Evolutionary conservation across 306 rosid genomes (phyloP), one percentile per base, ranked within the genome.

Genomic region (Vicia sativa): DNA sequence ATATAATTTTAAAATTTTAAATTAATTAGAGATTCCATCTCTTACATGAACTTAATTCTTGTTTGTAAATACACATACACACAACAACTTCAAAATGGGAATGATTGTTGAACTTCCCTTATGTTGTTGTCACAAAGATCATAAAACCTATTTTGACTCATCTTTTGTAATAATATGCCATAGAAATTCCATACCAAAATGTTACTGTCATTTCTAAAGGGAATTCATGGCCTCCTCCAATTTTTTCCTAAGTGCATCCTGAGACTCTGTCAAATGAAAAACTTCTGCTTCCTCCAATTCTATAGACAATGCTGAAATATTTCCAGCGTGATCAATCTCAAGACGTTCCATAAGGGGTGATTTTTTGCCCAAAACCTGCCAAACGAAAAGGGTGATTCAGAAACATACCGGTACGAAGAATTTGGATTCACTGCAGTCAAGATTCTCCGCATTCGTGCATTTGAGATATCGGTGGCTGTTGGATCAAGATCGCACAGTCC

Each of bases 321-420:
- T 63, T 65, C 84, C 87, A 1, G 70, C 82, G 65, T 83, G 80
- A 70, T 70, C 58, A 11, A 4, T 12, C 74, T 81, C 77, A 15
- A 77, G 77, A 52, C 41, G 68, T 66, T 83, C 71, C 13, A 76
- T 70, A 39, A 73, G 3, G 12, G 80, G 65, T 2, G 80, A 79
- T 8, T 70, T 26, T 69, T 76, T 73, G 48, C 82, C 84, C 65
- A 83, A 77, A 28, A 83, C 76, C 87, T 83, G 79, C 14, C 68
- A 79, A 11, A 56, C n/a, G n/a, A 65, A 69, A 14, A 65, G 11
- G 45, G 69, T 18, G 69, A 73, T 12, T 64, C 44, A 74, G 5
- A 59, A 76, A 69, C 56, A 68, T n/a, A 46, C 13, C 14, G 55
- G 21, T 34, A 10, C 23, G 13, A 13, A 15, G 18, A 43, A 12